Base-by-base conservation (phyloP, 108 stramenopile genomes). In the Heterococcus sp. region DNA sequence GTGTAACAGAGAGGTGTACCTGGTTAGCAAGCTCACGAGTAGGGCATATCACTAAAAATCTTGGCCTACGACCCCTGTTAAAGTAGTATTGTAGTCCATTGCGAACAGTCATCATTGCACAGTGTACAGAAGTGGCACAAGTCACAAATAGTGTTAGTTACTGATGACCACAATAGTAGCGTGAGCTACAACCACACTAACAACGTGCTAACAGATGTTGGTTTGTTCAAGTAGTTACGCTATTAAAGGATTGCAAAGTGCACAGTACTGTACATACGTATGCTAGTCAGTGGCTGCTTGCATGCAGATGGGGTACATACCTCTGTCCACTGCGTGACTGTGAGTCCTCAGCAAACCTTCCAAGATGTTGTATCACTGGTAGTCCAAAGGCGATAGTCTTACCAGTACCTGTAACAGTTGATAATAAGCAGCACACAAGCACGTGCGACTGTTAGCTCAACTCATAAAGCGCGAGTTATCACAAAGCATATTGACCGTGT, bases 361-460 rank as follows among this genome's bases (percentile, higher is more conserved):
- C 79, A 3, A 81, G 71, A 65, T 73, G 79, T 40, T 81, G 79
- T 71, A 81, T 81, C n/a, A 81, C 79, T 1, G 79, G 79, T 34
- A 81, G 36, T 27, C 79, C 79, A 30, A 81, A 81, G 71, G 79
- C 79, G 37, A 81, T 81, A 3, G 79, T 81, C 46, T 81, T 81
- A 30, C 79, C 79, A 4, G 79, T 81, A 2, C 79, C 79, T 0
- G 79, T 70, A 37, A 66, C 63, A 0, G 79, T 66, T 8, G 21
- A 58, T 21, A 58, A 21, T 21, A 58, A 21, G 8, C 14, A 8
- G 8, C 46, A 58, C 46, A 21, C 78, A 65, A 0, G 78, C 71
- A n/a, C n/a, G n/a, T n/a, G n/a, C n/a, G n/a, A n/a, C n/a, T n/a
- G n/a, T n/a, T n/a, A n/a, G n/a, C n/a, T n/a, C n/a, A n/a, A n/a